These are phyloP conservation scores for Gastrolobium villosum DNA, from an alignment of 306 rosid species.

Conservation along the genomic window DNA sequence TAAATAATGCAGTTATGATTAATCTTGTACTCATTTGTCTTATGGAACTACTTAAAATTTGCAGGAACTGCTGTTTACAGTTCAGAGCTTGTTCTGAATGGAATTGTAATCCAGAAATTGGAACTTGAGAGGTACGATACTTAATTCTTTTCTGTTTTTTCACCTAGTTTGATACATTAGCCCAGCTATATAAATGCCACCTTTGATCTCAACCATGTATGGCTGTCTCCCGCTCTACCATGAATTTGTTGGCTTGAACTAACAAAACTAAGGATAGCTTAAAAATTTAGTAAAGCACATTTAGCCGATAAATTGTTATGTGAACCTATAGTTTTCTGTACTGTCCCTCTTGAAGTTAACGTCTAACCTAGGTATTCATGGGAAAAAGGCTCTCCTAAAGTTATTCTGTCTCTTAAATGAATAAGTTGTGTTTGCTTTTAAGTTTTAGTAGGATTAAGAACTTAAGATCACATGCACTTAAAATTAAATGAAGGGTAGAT, in stretches of 20 bases:
- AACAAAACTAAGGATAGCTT: not conserved
- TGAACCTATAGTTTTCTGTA: not conserved
- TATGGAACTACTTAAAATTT: conserved; percentile 36
- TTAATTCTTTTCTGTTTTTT: not conserved
- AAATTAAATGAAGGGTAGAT: conserved; percentile 4
- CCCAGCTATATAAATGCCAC: conserved; percentile 15
- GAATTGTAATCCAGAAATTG: conserved; percentile 59
- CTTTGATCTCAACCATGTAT: conserved; percentile 29
- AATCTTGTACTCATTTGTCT: not conserved
- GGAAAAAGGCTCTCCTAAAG: conserved; percentile 11
- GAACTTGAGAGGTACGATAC: conserved; percentile 51
- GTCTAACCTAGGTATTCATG: conserved; percentile 26
- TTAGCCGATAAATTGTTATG: not conserved
- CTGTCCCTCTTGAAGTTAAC: conserved; percentile 15
- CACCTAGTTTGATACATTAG: conserved; percentile 19
- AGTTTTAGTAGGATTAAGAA: not conserved
- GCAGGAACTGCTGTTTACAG: conserved; percentile 57
- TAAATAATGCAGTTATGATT: not conserved
- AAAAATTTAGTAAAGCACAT: not conserved
- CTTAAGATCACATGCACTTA: conserved; percentile 25
- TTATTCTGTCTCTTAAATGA: conserved; percentile 19
- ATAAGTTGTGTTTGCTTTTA: conserved; percentile 16
- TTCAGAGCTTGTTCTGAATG: conserved; percentile 65
- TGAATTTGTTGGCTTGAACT: conserved; percentile 3
- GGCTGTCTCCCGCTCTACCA: not conserved